phyloP scores from a whole-genome alignment of 116 monocot species.

The Trichopus zeylanicus region DNA sequence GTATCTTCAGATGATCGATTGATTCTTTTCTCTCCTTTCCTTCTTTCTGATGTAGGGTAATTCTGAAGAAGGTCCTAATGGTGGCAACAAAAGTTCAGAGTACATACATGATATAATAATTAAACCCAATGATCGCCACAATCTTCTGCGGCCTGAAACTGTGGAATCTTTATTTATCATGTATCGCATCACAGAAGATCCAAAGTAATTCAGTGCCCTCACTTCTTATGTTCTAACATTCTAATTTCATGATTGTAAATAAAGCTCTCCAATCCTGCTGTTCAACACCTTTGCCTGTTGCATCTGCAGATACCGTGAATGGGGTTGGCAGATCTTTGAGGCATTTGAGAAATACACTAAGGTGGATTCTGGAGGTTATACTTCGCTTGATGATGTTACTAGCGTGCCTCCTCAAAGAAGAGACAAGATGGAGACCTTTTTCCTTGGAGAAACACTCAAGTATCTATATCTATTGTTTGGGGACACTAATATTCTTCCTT shows the following conservation, averaged over 20 bases:
- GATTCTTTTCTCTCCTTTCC: neutral
- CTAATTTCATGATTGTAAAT: neutral
- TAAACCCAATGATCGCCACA: slow-evolving; percentile 78
- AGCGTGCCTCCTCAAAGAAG: slow-evolving; percentile 58
- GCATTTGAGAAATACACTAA: slow-evolving; percentile 91
- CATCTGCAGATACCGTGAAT: slow-evolving; percentile 81
- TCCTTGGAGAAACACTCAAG: slow-evolving; percentile 90
- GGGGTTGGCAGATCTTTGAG: slow-evolving; percentile 97
- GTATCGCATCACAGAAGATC: slow-evolving; percentile 84
- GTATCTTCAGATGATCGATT: slow-evolving; percentile 7
- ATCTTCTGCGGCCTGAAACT: slow-evolving; percentile 83
- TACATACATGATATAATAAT: slow-evolving; percentile 79
- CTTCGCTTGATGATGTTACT: slow-evolving; percentile 89
- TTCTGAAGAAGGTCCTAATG: slow-evolving; percentile 39
- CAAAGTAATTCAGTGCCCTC: slow-evolving; percentile 61
- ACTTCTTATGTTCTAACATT: neutral
- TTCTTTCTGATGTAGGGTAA: slow-evolving; percentile 35
- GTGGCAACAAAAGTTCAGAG: slow-evolving; percentile 71
- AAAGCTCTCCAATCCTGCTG: neutral
- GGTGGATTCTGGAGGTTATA: slow-evolving; percentile 89
- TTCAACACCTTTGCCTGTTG: neutral
- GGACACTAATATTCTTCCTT: slow-evolving; percentile 55
- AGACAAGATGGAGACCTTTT: slow-evolving; percentile 99
- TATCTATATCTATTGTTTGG: slow-evolving; percentile 92
- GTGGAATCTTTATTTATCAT: slow-evolving; percentile 86